Conservation (phyloP, 2,329 filamentous ascomycete genomes). For the Trichoderma hamatum region DNA sequence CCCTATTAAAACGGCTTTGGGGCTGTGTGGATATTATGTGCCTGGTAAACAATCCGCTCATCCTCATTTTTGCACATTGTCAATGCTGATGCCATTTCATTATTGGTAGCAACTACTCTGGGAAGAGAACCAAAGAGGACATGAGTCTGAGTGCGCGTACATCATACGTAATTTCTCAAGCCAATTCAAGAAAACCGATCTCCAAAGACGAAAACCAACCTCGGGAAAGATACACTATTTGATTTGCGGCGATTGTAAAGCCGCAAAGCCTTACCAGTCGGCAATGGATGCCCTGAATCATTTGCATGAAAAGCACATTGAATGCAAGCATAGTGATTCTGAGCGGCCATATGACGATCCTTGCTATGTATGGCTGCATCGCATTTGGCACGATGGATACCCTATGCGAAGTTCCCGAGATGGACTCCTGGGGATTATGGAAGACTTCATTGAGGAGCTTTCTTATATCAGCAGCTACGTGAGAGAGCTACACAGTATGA, state of each 20-base stretch:
- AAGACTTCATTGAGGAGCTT: background rate
- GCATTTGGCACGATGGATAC: background rate
- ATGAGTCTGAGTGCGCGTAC: background rate
- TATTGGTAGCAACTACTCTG: background rate
- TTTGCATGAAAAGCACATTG: slow-evolving; percentile 10
- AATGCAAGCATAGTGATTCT: background rate
- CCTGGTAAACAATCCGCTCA: background rate
- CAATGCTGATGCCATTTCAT: background rate
- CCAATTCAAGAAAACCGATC: background rate
- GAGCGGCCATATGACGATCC: slow-evolving; percentile 19
- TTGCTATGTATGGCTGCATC: slow-evolving; percentile 22
- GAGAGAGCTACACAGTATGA: slow-evolving; percentile 9
- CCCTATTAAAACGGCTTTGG: slow-evolving; percentile 13
- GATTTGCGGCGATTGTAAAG: background rate
- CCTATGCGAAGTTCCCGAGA: background rate
- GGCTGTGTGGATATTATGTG: slow-evolving; percentile 19
- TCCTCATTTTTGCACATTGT: too few species aligned
- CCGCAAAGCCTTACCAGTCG: background rate
- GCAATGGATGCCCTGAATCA: background rate
- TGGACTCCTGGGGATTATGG: background rate
- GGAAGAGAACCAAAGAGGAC: slow-evolving; percentile 2
- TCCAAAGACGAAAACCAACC: background rate
- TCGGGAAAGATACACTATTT: background rate
- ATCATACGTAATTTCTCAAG: background rate
- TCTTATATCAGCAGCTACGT: background rate